Conservation (phyloP, 1,139 yeast species). For the Hyphopichia burtonii region DNA sequence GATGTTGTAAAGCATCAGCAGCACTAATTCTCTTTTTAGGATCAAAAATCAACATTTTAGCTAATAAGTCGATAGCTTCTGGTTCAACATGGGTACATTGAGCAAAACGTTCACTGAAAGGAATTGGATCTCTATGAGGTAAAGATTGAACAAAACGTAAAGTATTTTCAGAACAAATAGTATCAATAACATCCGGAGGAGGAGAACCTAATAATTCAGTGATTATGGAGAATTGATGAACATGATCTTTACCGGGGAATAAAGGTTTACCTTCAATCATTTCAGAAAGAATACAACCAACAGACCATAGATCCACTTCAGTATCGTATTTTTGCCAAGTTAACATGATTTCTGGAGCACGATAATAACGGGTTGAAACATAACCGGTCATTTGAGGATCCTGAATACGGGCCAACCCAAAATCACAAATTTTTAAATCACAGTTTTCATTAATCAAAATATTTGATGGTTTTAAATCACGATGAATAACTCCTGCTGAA, state of each 20-base stretch:
- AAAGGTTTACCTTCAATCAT: conserved; percentile 99
- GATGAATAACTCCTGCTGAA: conserved; percentile 94
- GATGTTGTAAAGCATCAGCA: conserved; percentile 84
- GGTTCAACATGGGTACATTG: conserved; percentile 76
- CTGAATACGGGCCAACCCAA: conserved; percentile 94
- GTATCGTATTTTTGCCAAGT: conserved; percentile 99
- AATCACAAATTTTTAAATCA: conserved; percentile 94
- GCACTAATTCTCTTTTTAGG: conserved; percentile 94
- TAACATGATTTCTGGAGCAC: conserved; percentile 98
- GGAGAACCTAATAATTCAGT: conserved; percentile 97
- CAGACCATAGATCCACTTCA: conserved; percentile 99
- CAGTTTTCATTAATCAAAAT: conserved; percentile 92
- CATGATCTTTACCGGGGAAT: conserved; percentile 98
- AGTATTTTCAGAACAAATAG: conserved; percentile 94
- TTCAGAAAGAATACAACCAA: conserved; percentile 98
- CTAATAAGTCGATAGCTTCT: conserved; percentile 84
- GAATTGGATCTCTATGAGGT: conserved; percentile 90
- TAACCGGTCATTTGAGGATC: conserved; percentile 99
- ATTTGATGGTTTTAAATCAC: conserved; percentile 92
- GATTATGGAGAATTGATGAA: conserved; percentile 94
- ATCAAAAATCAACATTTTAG: conserved; percentile 90
- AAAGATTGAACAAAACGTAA: conserved; percentile 89
- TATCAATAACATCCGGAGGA: conserved; percentile 92
- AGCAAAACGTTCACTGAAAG: conserved; percentile 76
- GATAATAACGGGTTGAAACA: conserved; percentile 91